Evolutionary conservation across 2,329 filamentous ascomycete species (phyloP), one percentile per base, ranked within the genome.

Genomic region (Zymoseptoria brevis): DNA sequence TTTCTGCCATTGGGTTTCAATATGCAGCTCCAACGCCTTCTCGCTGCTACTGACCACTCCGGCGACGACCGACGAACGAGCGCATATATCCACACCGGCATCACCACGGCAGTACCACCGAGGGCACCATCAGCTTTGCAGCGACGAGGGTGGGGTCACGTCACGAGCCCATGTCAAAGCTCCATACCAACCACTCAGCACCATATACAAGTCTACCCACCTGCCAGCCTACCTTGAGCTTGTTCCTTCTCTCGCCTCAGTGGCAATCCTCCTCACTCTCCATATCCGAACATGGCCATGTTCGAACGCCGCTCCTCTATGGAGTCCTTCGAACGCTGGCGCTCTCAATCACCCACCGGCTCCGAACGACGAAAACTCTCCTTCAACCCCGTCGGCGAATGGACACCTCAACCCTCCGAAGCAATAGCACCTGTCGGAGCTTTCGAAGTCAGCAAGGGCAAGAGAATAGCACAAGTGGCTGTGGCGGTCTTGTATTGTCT

Each of bases 401-500:
- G 78, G 77, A 73, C 66, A 8, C 69, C 76, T 1, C 71, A 73
- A 9, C 64, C 68, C 3, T 68, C 71, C 13, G 69, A 72, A 19
- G 74, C 76, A 8, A 62, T 73, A 77, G 63, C 68, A 45, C 73
- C 76, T 8, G 70, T 77, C 16, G 74, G 73, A 55, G 81, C 81
- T 1, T 83, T 81, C 65, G 81, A 86, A 69, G 79, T 84, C 29
- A 76, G 77, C 61, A 78, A 76, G 59, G 72, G 75, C 60, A 83
- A 78, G 68, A 74, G 82, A 63, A 76, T 83, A 52, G 86, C 82
- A 16, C 89, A 93, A 75, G 83, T 92, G n/a, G 74, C 75, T 49
- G 77, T 83, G 53, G 87, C 86, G 5, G 84, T 89, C 1, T 67
- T 89, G 9, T 89, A 88, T 71, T 93, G 88, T 73, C 81, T 92